Base-by-base conservation (phyloP, 1,284 basidiomycete genomes). In the Leccinum solheimii region DNA sequence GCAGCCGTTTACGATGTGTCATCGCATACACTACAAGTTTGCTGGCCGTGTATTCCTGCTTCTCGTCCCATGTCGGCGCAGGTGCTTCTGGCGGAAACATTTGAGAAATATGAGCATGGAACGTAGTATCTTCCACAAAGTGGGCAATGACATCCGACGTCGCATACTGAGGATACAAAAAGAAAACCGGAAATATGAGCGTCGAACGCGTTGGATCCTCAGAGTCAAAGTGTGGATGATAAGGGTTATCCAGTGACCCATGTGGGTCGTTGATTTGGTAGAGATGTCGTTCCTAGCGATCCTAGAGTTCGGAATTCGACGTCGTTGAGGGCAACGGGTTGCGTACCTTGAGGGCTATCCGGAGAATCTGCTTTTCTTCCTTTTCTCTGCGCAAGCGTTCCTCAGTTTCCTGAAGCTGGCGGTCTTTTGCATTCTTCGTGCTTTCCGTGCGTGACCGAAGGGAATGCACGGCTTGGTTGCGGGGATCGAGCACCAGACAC, bases 131-230 rank as follows among this genome's bases (percentile, higher is more conserved):
- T 75, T 98, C 95, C 68, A 90, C 84, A 77, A 95, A 98, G 60
- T 90, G 83, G 13, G 90, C 82, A 67, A 98, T 92, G 62, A 96
- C 82, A 77, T 99, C 96, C 55, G 94, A 92, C 26, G 87, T 93
- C 32, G 88, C 85, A 69, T 96, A 82, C 75, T 94, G 89, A 2
- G 97, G 97, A 75, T 98, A 98, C 63, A 98, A 82, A 75, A 98
- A 89, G 78, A 97, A 92, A 21, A 92, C 88, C 5, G 97, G 95
- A 71, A 97, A 80, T 62, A 97, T 79, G 56, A 98, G 78, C 0
- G 91, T 84, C 50, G 73, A 74, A 55, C 76, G 72, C 19, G 80
- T 81, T 34, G 86, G 72, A 78, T 90, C 80, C 69, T 86, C 78
- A 55, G 83, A 69, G 71, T 86, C 90, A 76, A 94, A 84, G 63